Conservation (phyloP, 2,329 filamentous ascomycete species). For the Hawksworthiomyces lignivorus region DNA sequence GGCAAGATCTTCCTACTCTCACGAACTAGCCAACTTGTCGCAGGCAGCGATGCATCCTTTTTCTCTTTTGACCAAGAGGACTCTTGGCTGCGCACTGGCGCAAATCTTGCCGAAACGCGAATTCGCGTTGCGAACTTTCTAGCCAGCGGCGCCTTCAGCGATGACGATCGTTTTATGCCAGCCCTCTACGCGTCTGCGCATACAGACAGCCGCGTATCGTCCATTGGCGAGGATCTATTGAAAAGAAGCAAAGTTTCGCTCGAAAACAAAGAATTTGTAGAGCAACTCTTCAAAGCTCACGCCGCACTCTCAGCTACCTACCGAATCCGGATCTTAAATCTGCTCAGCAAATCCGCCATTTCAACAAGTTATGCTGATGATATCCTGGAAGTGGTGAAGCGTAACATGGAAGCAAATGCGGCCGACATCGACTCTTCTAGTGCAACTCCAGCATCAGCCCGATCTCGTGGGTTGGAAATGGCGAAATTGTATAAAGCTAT, state of each 20-base stretch:
- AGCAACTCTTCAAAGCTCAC: slow-evolving; percentile 65
- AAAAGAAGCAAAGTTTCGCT: slow-evolving; percentile 71
- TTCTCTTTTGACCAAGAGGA: slow-evolving; percentile 60
- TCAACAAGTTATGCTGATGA: slow-evolving; percentile 63
- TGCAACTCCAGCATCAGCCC: not conserved
- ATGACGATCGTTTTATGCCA: slow-evolving; percentile 75
- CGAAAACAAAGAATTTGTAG: slow-evolving; percentile 58
- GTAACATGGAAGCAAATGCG: slow-evolving; percentile 39
- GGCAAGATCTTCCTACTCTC: slow-evolving; percentile 65
- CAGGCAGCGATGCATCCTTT: slow-evolving; percentile 45
- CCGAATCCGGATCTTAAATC: slow-evolving; percentile 65
- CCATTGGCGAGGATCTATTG: slow-evolving; percentile 81
- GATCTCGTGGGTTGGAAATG: slow-evolving; percentile 59
- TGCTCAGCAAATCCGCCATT: slow-evolving; percentile 68
- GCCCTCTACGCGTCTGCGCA: slow-evolving; percentile 78
- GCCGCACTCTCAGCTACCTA: slow-evolving; percentile 64
- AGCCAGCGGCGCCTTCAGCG: slow-evolving; percentile 76
- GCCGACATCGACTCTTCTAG: slow-evolving; percentile 14
- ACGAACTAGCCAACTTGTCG: not conserved
- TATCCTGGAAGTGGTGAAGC: slow-evolving; percentile 64
- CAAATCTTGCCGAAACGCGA: slow-evolving; percentile 64
- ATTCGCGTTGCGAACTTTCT: slow-evolving; percentile 63
- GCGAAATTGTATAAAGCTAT: slow-evolving; percentile 74
- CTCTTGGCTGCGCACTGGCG: slow-evolving; percentile 53
- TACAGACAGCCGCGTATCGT: slow-evolving; percentile 69